Base-by-base conservation (phyloP, 805 yeast species). In the Myxozyma vanderwaltii region DNA sequence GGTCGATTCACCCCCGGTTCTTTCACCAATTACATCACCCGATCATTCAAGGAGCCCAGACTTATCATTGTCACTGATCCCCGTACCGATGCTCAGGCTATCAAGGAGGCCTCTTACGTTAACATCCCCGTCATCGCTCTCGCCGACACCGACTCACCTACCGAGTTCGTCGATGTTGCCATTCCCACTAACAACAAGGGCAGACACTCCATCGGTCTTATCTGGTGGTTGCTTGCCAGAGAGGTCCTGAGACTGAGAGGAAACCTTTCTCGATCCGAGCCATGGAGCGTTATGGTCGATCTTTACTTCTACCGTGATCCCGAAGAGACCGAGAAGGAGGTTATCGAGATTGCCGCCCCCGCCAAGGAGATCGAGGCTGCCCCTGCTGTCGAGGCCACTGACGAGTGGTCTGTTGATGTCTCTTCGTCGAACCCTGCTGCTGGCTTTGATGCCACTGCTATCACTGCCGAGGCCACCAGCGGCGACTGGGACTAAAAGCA, bases 1-100 rank as follows among this genome's bases (percentile, higher is more conserved):
- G 99, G 99, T 83, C 91, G 99, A 85, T 94, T 94, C 89, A 94
- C 99, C 75, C 99, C 99, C 82, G 99, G 99, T 89, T 86, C 88
- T 84, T 94, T 94, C 94, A 94, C 99, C 79, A 94, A 94, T 86
- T 94, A 94, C 85, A 94, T 92, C 85, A 94, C 99, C 82, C 92
- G 97, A 83, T 90, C 97, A 74, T 94, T 94, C 97, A 94, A 92
- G 85, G 99, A 94, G 86, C 99, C 99, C 86, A 90, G 99, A 85
- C 87, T 94, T 79, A 91, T 94, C 79, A 84, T 94, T 74, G 99
- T 94, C 77, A 92, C 98, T 76, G 99, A 94, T 84, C 99, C 99
- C 84, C 92, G 98, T 88, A 92, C 98, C 72, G 99, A 94, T 78
- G 89, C 96, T 77, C 99, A 94, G 85, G 98, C 99, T 76, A 94